Base-by-base conservation (phyloP, 2,329 filamentous ascomycete genomes). In the Plenodomus lindquistii region DNA sequence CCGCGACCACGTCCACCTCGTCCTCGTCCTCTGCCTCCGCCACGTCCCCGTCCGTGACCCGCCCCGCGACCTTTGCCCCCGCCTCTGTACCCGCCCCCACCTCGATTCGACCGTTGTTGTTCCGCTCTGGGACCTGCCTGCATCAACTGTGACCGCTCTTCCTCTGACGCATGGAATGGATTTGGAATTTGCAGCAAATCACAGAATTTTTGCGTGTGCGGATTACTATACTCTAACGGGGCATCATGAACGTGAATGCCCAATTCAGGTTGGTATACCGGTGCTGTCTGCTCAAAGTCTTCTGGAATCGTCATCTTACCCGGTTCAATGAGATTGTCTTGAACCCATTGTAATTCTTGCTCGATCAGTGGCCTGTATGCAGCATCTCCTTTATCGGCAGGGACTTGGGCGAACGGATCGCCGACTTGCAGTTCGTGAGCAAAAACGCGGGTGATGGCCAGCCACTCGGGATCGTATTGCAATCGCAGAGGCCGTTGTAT, bases 381-480 rank as follows among this genome's bases (percentile, higher is more conserved):
- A 2, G 78, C 81, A 69, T 95, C 85, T 17, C 89, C 88, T 20
- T 83, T 76, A 63, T 95, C 80, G 1, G 75, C 69, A 0, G 87
- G 79, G 0, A 81, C 72, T 34, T 73, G 71, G 1, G 81, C 79
- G 7, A 74, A 67, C 4, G 77, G 78, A 48, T 89, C 88, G 1
- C 76, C 72, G 2, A 94, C 78, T 22, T 72, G 63, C 37, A 77
- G 63, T 35, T 84, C 79, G 2, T 77, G 62, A 35, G 88, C 84
- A 65, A 97, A 95, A 7, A 85, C 87, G 36, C 93, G 88, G 11
- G 87, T 92, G 55, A 99, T 97, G 36, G 94, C 88, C 7, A 99
- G 85, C 93, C 93, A 99, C 75, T 99, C 94, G 10, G 86, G 84
- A 70, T 99, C 94, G 68, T 99, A 97, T 40, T 85, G 77, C 0